These are phyloP conservation scores for Gynostemma pentaphyllum DNA, from an alignment of 306 rosid species.

Conservation along the genomic window DNA sequence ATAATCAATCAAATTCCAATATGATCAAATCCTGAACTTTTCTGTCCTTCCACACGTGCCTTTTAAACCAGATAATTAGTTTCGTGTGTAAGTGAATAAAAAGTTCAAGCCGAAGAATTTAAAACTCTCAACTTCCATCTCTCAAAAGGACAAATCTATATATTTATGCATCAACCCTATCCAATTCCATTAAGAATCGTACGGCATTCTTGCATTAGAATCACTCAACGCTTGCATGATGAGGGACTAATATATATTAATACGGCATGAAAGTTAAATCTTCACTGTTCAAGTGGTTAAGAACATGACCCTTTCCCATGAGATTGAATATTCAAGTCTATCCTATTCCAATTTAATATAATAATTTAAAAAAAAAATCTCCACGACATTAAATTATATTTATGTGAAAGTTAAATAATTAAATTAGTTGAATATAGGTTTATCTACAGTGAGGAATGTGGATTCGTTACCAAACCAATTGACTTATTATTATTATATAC, in stretches of 20 bases:
- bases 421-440: not conserved
- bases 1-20: not conserved
- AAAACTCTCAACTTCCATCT: not conserved
- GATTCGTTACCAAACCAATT: slow-evolving; percentile 6
- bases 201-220: slow-evolving; percentile 3
- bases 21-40: not conserved
- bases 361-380: too few relatives aligned
- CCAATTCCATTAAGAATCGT: slow-evolving; percentile 7
- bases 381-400: too few relatives aligned
- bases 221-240: not conserved
- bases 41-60: not conserved
- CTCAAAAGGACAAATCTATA: not conserved
- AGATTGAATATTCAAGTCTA: too few relatives aligned
- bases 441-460: not conserved
- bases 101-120: not conserved
- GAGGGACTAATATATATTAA: not conserved
- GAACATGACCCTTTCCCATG: too few relatives aligned
- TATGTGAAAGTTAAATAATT: too few relatives aligned
- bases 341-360: too few relatives aligned
- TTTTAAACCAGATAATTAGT: not conserved
- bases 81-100: slow-evolving; percentile 7
- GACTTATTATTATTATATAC: slow-evolving; percentile 4
- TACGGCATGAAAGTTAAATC: too few relatives aligned
- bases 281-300: too few relatives aligned
- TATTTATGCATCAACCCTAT: not conserved